These are phyloP conservation scores for Aureobasidium vineae DNA, from an alignment of 2,329 filamentous ascomycete species.

Conservation along the genomic window DNA sequence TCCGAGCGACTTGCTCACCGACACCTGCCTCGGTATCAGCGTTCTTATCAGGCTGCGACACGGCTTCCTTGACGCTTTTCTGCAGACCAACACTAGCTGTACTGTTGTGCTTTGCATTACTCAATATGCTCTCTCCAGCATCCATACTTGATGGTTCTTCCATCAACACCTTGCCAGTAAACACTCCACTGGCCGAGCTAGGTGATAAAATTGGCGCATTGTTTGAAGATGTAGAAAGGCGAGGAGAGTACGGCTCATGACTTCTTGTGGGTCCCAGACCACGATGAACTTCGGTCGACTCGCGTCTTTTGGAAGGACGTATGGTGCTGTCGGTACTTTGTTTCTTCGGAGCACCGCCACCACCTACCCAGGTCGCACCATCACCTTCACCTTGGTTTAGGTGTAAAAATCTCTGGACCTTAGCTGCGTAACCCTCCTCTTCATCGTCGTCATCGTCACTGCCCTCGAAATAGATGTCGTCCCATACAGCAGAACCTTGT, in stretches of 20 bases:
- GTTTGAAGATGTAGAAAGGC: conserved; percentile 28
- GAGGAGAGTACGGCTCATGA: conserved; percentile 34
- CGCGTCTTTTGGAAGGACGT: conserved; percentile 35
- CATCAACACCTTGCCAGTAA: conserved; percentile 8
- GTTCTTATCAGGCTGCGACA: neutral
- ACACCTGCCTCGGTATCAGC: neutral
- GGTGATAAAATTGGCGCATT: conserved; percentile 30
- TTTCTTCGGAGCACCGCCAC: neutral
- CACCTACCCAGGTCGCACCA: conserved; percentile 14
- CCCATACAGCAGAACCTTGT: conserved; percentile 49
- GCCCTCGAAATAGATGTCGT: conserved; percentile 50
- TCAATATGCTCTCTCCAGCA: conserved; percentile 34
- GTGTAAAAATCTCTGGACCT: conserved; percentile 5
- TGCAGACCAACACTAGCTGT: conserved; percentile 35
- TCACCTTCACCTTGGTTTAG: conserved; percentile 1
- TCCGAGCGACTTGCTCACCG: conserved; percentile 12
- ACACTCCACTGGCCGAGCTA: conserved; percentile 28
- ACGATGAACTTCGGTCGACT: neutral
- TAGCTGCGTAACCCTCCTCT: conserved; percentile 41
- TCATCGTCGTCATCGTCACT: conserved; percentile 49
- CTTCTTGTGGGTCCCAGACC: conserved; percentile 28
- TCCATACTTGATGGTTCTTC: conserved; percentile 26
- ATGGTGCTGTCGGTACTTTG: neutral
- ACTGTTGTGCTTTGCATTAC: conserved; percentile 31
- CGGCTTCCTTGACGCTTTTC: conserved; percentile 37